These are phyloP conservation scores for Macrocybe gigantea DNA, from an alignment of 768 basidiomycete species.

Conservation along the genomic window DNA sequence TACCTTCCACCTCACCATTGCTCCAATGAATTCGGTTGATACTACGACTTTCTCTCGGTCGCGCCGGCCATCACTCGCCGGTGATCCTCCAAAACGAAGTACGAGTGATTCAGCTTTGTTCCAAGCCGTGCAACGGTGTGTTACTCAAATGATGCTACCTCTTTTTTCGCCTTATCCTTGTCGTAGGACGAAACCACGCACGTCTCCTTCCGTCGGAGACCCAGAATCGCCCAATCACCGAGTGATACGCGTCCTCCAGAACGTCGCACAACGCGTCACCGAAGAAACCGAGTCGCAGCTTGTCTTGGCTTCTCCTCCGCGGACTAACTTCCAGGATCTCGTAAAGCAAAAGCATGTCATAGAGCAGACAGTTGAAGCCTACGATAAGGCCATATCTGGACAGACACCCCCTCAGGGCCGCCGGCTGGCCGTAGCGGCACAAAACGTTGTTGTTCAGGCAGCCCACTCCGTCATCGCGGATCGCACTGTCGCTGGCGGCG, in stretches of 20 bases:
- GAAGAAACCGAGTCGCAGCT: conserved; percentile 68
- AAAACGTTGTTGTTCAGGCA: conserved; percentile 77
- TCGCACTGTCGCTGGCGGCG: conserved; percentile 34
- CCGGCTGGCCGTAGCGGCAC: conserved; percentile 69
- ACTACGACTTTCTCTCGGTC: conserved; percentile 32
- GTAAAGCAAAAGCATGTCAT: conserved; percentile 81
- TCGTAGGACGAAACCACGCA: conserved; percentile 21
- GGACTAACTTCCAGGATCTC: conserved; percentile 51
- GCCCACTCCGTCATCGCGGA: conserved; percentile 61
- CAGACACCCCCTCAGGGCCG: conserved; percentile 46
- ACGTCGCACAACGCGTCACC: conserved; percentile 72
- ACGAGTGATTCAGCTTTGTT: conserved; percentile 44
- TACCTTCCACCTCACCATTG: conserved; percentile 67
- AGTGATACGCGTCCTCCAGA: conserved; percentile 72
- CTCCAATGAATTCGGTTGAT: conserved; percentile 49
- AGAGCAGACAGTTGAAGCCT: conserved; percentile 62
- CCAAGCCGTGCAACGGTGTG: conserved; percentile 33
- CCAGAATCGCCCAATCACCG: conserved; percentile 50
- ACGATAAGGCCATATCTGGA: conserved; percentile 63
- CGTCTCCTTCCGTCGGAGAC: conserved; percentile 15
- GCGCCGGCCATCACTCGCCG: conserved; percentile 36
- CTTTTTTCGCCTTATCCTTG: conserved; percentile 1
- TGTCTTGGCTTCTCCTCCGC: conserved; percentile 44
- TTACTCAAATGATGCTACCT: not conserved
- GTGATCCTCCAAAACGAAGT: conserved; percentile 37